These are phyloP conservation scores for Suillus americanus DNA, from an alignment of 768 basidiomycete genomes.

Conservation along the genomic window DNA sequence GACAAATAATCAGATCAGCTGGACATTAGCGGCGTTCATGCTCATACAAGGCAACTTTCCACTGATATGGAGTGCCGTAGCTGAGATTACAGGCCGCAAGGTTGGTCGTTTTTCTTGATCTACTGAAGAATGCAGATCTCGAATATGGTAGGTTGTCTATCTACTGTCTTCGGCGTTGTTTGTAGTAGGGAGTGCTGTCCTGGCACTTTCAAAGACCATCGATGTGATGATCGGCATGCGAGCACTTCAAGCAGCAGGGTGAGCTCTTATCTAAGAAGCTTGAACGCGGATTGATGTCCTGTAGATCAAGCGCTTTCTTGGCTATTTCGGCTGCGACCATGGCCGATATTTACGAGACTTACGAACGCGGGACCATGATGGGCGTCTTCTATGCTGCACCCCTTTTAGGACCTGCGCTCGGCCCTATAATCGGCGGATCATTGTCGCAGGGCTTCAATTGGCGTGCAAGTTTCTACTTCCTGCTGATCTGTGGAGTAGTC, in stretches of 20 bases:
- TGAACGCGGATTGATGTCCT: conserved; percentile 11
- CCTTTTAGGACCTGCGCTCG: conserved; percentile 70
- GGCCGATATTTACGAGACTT: conserved; percentile 75
- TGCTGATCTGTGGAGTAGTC: conserved; percentile 58
- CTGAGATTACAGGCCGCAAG: conserved; percentile 77
- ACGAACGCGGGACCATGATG: conserved; percentile 76
- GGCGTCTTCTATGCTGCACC: conserved; percentile 82
- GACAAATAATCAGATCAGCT: conserved; percentile 59
- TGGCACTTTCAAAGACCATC: conserved; percentile 56
- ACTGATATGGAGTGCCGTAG: conserved; percentile 64
- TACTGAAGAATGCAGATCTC: conserved; percentile 1
- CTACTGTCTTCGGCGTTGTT: conserved; percentile 52
- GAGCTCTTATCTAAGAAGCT: conserved; percentile 17
- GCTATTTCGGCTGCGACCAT: conserved; percentile 76
- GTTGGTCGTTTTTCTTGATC: conserved; percentile 30
- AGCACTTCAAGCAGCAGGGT: conserved; percentile 67
- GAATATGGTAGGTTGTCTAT: conserved; percentile 47
- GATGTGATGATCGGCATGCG: conserved; percentile 65
- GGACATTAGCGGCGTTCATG: conserved; percentile 72
- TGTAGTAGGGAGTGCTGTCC: conserved; percentile 52
- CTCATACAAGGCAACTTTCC: conserved; percentile 69
- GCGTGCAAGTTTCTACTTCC: conserved; percentile 84
- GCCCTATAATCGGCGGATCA: conserved; percentile 70
- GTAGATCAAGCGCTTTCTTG: conserved; percentile 64
- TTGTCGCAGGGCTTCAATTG: conserved; percentile 69